Evolutionary conservation across 148 eudicot species (phyloP).

Genomic region (Nepenthes gracilis): DNA sequence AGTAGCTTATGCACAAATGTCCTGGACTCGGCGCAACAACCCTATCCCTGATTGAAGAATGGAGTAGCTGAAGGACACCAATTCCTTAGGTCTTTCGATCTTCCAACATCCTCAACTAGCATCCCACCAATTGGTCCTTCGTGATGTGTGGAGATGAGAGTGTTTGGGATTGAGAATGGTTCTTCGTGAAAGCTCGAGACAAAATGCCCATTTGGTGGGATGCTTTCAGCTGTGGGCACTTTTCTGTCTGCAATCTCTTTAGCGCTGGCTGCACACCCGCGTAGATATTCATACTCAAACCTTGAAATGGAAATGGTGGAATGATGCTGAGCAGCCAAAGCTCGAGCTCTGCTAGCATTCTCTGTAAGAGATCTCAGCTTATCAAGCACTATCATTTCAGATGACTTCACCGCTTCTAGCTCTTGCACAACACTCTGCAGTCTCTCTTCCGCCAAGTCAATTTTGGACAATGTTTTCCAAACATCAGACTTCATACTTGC

Average conservation of each 20-base stretch:
- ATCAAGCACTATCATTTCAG: conserved; percentile 56
- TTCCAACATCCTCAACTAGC: too few species aligned
- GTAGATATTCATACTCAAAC: conserved; percentile 76
- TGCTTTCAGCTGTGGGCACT: conserved; percentile 52
- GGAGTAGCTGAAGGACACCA: too few species aligned
- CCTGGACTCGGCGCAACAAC: too few species aligned
- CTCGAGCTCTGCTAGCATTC: conserved; percentile 37
- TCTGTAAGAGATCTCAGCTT: conserved; percentile 41
- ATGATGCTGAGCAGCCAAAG: conserved; percentile 27
- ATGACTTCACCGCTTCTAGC: conserved; percentile 38
- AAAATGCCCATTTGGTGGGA: too few species aligned
- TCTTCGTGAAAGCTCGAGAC: too few species aligned
- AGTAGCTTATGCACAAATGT: too few species aligned
- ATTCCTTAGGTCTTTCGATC: too few species aligned
- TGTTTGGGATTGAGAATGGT: too few species aligned
- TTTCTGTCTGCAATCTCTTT: conserved; percentile 72
- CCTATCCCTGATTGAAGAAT: too few species aligned
- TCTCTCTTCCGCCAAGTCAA: conserved; percentile 38
- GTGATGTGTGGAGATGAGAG: too few species aligned
- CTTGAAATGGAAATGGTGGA: conserved; percentile 58
- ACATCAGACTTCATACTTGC: conserved; percentile 26
- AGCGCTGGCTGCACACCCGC: conserved; percentile 44
- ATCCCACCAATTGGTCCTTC: too few species aligned
- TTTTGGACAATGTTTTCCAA: conserved; percentile 34
- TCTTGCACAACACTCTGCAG: conserved; percentile 43